Evolutionary conservation across 768 basidiomycete species (phyloP), one percentile per base, ranked within the genome.

Genomic region (Tylopilus vinaceipallidus): DNA sequence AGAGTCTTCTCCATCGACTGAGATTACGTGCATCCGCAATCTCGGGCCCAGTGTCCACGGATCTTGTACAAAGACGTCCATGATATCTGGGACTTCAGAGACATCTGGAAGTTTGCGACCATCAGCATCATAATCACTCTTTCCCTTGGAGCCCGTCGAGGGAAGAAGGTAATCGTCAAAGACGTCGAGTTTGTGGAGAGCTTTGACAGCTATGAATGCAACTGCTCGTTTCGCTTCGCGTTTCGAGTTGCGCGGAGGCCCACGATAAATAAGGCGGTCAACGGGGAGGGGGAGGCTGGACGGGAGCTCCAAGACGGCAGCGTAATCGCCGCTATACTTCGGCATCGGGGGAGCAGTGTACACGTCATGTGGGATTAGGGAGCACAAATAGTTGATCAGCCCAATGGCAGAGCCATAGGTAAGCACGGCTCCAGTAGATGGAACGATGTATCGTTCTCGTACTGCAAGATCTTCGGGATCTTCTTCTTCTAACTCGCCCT

Each of bases 81-180:
- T 76, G 50, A 78, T 74, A 16, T 71, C 69, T 9, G 82, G 79
- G 1, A 84, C 59, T 35, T 72, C 62, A 36, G 69, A 71, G 47
- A 79, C 64, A 48, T 78, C 71, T n/a, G 57, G 53, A 30, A 78
- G 68, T 3, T 62, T 64, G 23, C 70, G 61, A 13, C 77, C 82
- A 43, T 85, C 81, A 0, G 75, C 73, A 55, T 84, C 82, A 45
- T 79, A 74, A 24, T 76, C 72, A 19, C 71, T 75, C 26, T 72
- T 74, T 5, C 74, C 79, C 34, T 71, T 71, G 24, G 77, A 67
- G 37, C 75, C 75, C 13, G 82, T 75, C n/a, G 78, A 72, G 0
- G 93, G 92, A 10, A 92, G 75, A 3, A 95, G 76, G 60, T 88
- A 84, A 49, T 92, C 84, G 58, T 95, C 86, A 56, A 94, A 86